Evolutionary conservation across 2,329 filamentous ascomycete genomes (phyloP).

Genomic region (Colletotrichum viniferum): DNA sequence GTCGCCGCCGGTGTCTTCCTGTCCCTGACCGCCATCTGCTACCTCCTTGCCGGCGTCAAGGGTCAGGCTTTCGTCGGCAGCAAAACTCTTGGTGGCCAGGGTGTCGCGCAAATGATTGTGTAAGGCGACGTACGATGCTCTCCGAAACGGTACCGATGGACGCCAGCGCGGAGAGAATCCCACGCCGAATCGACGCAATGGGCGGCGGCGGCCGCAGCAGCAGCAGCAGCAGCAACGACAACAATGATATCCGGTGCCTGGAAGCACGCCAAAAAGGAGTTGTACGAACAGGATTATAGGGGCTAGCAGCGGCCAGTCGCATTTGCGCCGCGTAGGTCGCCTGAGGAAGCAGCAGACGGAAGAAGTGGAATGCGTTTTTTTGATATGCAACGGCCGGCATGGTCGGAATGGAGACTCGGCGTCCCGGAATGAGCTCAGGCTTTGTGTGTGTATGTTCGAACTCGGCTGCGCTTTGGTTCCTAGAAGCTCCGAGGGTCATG

Average conservation of each 20-base stretch:
- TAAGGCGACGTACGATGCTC: conserved; percentile 43
- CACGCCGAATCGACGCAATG: neutral
- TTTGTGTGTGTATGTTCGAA: conserved; percentile 11
- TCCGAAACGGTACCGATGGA: neutral
- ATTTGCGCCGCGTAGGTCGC: neutral
- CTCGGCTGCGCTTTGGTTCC: conserved; percentile 18
- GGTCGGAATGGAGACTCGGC: conserved; percentile 19
- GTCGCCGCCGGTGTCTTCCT: conserved; percentile 88
- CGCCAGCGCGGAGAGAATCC: neutral
- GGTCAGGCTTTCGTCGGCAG: conserved; percentile 87
- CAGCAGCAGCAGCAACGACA: neutral
- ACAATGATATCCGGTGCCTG: conserved; percentile 20
- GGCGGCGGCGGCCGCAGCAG: neutral
- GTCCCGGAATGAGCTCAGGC: conserved; percentile 21
- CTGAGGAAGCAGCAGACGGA: neutral
- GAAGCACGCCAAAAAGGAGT: conserved; percentile 8
- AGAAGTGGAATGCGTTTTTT: neutral
- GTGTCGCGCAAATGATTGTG: conserved; percentile 98
- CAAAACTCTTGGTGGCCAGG: conserved; percentile 94
- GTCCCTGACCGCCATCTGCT: conserved; percentile 78
- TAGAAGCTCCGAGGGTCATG: conserved; percentile 19
- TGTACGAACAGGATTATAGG: neutral
- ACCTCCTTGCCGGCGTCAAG: conserved; percentile 78
- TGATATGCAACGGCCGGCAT: conserved; percentile 19
- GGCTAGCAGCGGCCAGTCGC: neutral